phyloP scores from a whole-genome alignment of 2,329 filamentous ascomycete genomes.

The Dichotomopilus funicola region DNA sequence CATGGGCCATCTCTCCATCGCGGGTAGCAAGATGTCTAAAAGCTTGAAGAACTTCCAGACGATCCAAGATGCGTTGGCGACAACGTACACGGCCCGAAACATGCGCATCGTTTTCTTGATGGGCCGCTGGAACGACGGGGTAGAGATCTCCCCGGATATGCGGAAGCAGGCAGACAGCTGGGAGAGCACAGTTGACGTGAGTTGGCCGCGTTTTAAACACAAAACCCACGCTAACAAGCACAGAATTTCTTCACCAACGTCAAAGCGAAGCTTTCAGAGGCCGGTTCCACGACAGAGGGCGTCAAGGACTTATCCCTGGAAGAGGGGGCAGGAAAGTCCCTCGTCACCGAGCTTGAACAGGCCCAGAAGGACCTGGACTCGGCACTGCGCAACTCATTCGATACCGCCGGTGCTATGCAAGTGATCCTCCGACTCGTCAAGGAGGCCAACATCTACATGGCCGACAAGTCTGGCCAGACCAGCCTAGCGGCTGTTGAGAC shows the following conservation, averaged over 20 bases:
- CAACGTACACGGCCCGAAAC: constrained; percentile 66
- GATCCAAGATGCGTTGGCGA: constrained; percentile 71
- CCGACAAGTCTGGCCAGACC: constrained; percentile 34
- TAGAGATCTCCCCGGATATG: constrained; percentile 84
- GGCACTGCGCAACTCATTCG: constrained; percentile 77
- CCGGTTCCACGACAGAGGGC: constrained; percentile 14
- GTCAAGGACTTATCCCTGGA: constrained; percentile 24
- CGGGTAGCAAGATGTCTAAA: constrained; percentile 87
- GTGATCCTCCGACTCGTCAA: constrained; percentile 72
- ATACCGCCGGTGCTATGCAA: constrained; percentile 74
- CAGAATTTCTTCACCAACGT: constrained; percentile 37
- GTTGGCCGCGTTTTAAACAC: not conserved
- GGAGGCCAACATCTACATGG: constrained; percentile 60
- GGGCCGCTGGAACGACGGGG: constrained; percentile 82
- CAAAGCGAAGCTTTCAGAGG: constrained; percentile 33
- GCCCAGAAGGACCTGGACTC: constrained; percentile 48
- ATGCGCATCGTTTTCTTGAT: constrained; percentile 83
- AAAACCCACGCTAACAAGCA: constrained; percentile 2
- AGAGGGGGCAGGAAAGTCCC: constrained; percentile 15
- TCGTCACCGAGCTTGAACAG: constrained; percentile 35
- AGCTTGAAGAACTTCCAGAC: constrained; percentile 94
- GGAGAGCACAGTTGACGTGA: constrained; percentile 57
- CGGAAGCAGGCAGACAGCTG: constrained; percentile 66
- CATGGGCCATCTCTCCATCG: constrained; percentile 84
- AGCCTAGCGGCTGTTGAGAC: constrained; percentile 45